Evolutionary conservation across 2,329 filamentous ascomycete species (phyloP), one percentile per base, ranked within the genome.

Genomic region (Geosmithia flava): DNA sequence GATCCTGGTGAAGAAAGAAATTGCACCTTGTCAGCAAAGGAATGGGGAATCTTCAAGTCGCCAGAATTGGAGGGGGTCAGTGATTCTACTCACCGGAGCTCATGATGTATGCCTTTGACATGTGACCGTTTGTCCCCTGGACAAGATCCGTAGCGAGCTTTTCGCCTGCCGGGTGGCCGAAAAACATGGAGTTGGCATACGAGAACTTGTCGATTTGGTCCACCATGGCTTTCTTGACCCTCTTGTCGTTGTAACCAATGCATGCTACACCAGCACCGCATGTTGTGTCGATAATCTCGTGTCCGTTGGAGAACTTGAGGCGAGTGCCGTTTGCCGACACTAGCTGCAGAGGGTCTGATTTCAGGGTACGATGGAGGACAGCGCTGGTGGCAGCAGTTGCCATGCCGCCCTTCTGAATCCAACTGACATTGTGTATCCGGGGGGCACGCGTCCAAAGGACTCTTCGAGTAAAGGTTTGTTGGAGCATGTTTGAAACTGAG

Each of bases 1-100:
- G 78, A 80, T 1, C 77, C 75, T 77, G 45, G 4, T 41, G 20
- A 20, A 23, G 49, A 49, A 46, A 20, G 23, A 41, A 33, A 20
- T 2, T 37, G 19, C 17, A 15, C 40, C 17, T 19, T 29, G 20
- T 6, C 8, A 42, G 20, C 20, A 23, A 49, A 37, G 13, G 3
- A 41, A 17, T 33, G 42, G 11, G n/a, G n/a, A n/a, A n/a, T n/a
- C n/a, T n/a, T n/a, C n/a, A n/a, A 27, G 4, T 27, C 8, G 23
- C 8, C 23, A 27, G 23, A 27, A 4, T 27, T 27, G 8, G 4
- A 27, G 23, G 23, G 23, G 8, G 4, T 8, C 8, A 4, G 4
- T 27, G 19, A 19, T 39, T 8, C 47, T n/a, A 52, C 57, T 27
- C 53, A 65, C 64, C 64, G 37, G 62, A 66, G 41, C 56, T 59